phyloP scores from a whole-genome alignment of 2,329 filamentous ascomycete genomes.

The Claviceps monticola region DNA sequence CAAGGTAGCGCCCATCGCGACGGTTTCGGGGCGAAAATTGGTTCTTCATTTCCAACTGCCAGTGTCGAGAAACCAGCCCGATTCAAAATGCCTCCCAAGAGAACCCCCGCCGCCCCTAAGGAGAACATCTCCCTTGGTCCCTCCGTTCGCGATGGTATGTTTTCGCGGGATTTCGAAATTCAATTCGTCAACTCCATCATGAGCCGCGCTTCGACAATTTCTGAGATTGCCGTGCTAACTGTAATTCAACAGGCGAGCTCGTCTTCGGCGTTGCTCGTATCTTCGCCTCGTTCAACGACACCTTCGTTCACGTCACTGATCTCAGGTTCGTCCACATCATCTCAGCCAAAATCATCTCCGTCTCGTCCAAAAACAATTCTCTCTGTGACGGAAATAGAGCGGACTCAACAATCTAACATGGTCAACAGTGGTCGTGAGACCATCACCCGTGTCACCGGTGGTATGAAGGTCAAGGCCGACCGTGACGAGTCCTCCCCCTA shows the following conservation, averaged over 20 bases:
- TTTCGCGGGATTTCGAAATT: background rate
- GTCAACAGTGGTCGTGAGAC: slow-evolving; percentile 88
- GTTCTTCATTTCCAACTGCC: slow-evolving; percentile 20
- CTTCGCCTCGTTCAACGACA: slow-evolving; percentile 86
- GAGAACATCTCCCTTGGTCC: slow-evolving; percentile 99
- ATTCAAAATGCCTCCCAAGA: slow-evolving; percentile 85
- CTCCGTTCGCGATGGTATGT: slow-evolving; percentile 81
- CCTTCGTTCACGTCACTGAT: slow-evolving; percentile 99
- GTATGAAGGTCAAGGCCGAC: slow-evolving; percentile 99
- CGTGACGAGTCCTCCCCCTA: slow-evolving; percentile 99
- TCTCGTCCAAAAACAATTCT: too few species aligned
- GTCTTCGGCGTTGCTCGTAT: slow-evolving; percentile 97
- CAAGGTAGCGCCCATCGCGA: slow-evolving; percentile 14
- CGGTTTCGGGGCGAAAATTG: slow-evolving; percentile 10
- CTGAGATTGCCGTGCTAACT: slow-evolving; percentile 7
- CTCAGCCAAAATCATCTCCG: background rate
- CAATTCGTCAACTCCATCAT: background rate
- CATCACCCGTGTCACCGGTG: slow-evolving; percentile 98
- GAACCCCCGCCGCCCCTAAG: slow-evolving; percentile 66
- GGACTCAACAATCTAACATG: slow-evolving; percentile 1
- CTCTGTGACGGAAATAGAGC: background rate
- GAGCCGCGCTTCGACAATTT: too few species aligned
- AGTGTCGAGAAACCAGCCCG: slow-evolving; percentile 20
- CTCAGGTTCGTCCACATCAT: slow-evolving; percentile 53
- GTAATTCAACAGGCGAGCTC: slow-evolving; percentile 57